These are phyloP conservation scores for Plasmodium cynomolgi DNA, from an alignment of 169 alveolate species.

Conservation along the genomic window DNA sequence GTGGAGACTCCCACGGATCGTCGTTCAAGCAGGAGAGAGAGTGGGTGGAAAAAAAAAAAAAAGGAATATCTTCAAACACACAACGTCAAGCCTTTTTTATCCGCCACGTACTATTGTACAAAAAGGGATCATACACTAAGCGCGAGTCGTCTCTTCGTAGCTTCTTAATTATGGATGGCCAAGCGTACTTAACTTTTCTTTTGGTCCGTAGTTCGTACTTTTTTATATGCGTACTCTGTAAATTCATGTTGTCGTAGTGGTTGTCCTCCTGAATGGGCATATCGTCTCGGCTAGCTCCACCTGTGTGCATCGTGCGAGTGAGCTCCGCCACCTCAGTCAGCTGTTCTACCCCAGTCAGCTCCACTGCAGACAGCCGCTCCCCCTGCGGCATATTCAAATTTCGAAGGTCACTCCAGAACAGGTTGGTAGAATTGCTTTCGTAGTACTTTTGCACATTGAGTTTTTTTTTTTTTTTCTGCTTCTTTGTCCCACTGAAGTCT, in stretches of 20 bases:
- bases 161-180: constrained; percentile 55
- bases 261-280: not conserved
- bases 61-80: not conserved
- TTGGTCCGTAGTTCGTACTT: constrained; percentile 52
- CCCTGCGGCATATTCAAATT: not conserved
- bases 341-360: not conserved
- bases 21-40: not conserved
- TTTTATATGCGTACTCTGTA: constrained; percentile 5
- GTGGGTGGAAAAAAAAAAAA: not conserved
- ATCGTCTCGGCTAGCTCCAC: not conserved
- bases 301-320: not conserved
- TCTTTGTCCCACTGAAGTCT: not conserved
- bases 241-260: not conserved
- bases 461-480: not conserved
- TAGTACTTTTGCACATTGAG: constrained; percentile 16
- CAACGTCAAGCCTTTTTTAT: constrained; percentile 21
- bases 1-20: not conserved
- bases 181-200: constrained; percentile 36
- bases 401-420: constrained; percentile 3
- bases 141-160: constrained; percentile 64
- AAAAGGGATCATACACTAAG: constrained; percentile 57
- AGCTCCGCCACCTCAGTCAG: not conserved
- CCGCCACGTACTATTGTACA: constrained; percentile 53
- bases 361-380: not conserved
- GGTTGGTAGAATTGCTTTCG: not conserved